Base-by-base conservation (phyloP, 176 grass and related monocot genomes). In the Oryza glaberrima region DNA sequence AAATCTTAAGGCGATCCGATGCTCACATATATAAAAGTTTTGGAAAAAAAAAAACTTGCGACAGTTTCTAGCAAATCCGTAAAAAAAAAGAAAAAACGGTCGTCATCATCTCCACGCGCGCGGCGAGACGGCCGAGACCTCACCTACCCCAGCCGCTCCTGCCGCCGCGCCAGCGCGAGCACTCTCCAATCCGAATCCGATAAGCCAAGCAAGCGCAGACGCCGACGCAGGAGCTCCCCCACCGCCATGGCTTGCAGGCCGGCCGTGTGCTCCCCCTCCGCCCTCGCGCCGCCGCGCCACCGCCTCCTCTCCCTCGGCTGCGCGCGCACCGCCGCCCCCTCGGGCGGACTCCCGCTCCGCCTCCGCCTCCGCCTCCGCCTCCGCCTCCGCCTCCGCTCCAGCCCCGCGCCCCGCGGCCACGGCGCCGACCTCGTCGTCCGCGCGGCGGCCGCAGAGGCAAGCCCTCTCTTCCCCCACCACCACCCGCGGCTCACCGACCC, bases 361-460 rank as follows among this genome's bases (percentile, higher is more conserved):
- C 79, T 82, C 17, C 34, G 7, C 46, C 78, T 82, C 17, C 34
- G 7, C 46, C 78, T 82, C 17, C 34, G 7, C 46, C 79, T 82
- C 17, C 34, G 7, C 46, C 78, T 82, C 17, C 34, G 7, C 46
- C 78, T 82, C 17, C 34, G 7, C 46, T 43, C 75, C 83, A 19
- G 73, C 65, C 46, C 48, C 14, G 48, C 4, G 13, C 48, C 43
- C 81, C 81, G 58, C 88, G 44, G n/a, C 23, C 71, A 65, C 9
- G n/a, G 54, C 49, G n/a, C 54, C 56, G 38, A 44, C 74, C 58
- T 69, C 67, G 77, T 75, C 86, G 82, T 83, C 83, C 86, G 78
- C 72, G 82, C 90, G 28, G 69, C 86, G 8, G 70, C 78, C 26
- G 83, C 73, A 11, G 77, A 86, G 81, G 90, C 86, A 85, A 11